Evolutionary conservation across 2,329 filamentous ascomycete species (phyloP), one percentile per base, ranked within the genome.

Genomic region (Alternaria sp.): DNA sequence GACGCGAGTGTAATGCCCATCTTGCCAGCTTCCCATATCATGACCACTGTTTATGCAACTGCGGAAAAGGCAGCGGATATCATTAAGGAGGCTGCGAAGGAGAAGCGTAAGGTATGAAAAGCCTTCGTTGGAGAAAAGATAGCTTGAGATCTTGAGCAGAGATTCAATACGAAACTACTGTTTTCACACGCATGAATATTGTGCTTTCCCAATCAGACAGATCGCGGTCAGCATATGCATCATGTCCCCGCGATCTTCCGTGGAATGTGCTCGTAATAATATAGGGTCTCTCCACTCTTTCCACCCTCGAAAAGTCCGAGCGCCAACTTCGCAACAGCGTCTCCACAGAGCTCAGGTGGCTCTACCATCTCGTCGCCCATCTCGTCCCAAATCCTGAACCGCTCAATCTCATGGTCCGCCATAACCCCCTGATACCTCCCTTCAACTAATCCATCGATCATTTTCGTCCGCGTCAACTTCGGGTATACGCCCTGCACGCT

Each of bases 401-500:
- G 51, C 53, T 73, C 71, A n/a, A 72, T 62, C 51, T 73, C 69
- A 43, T 73, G 68, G 24, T 72, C 66, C 16, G 71, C 70, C 70
- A 72, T 71, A 16, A 72, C 51, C 1, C 63, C 64, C 20, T 59
- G 65, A 51, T 70, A 72, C 47, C 60, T 64, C 11, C 66, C 67
- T 22, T 58, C 49, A 14, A 72, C 61, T 2, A 72, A 38, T 22
- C 67, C 70, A 39, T 68, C 61, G 5, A 67, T 61, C 69, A 72
- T 74, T 26, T 65, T 67, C 8, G 71, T 72, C n/a, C 67, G 53
- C n/a, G 69, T 72, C 18, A 72, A 52, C 49, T 67, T 70, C 11
- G 68, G 71, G 51, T 69, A 72, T 34, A 73, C 69, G 9, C 68
- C 69, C 46, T 72, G 68, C 4, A 72, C 64, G 8, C 46, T 59